phyloP scores from a whole-genome alignment of 2,329 filamentous ascomycete species.

The Trichophyton benhamiae region DNA sequence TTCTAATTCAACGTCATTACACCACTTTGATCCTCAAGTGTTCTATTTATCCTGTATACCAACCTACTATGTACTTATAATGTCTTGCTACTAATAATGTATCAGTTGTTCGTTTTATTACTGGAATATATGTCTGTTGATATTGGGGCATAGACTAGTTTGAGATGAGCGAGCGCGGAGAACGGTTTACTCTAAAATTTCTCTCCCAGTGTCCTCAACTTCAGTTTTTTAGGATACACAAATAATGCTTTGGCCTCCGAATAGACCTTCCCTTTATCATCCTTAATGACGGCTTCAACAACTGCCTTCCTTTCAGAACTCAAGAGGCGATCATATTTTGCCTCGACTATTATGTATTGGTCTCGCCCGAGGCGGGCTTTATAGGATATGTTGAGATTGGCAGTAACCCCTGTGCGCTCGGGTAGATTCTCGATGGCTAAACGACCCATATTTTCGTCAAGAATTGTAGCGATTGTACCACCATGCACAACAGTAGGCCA shows the following conservation, averaged over 20 bases:
- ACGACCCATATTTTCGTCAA: conserved; percentile 58
- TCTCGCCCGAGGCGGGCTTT: conserved; percentile 47
- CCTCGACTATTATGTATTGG: conserved; percentile 50
- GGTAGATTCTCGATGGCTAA: conserved; percentile 43
- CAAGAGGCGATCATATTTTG: conserved; percentile 30
- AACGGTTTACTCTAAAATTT: conserved; percentile 26
- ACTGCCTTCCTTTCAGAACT: conserved; percentile 30
- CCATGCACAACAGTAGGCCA: conserved; percentile 65
- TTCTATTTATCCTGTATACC: no score
- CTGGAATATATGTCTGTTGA: no score
- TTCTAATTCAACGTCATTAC: not conserved
- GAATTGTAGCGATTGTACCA: conserved; percentile 53
- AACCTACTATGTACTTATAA: no score
- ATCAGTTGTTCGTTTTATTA: no score
- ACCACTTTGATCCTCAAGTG: no score
- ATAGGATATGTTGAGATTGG: conserved; percentile 51
- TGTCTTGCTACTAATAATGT: no score
- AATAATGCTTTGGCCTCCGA: conserved; percentile 49
- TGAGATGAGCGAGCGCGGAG: not conserved
- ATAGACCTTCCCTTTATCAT: conserved; percentile 41
- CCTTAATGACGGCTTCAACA: conserved; percentile 25
- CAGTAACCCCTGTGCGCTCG: conserved; percentile 42
- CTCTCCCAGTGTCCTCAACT: conserved; percentile 30
- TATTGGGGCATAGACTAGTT: not conserved
- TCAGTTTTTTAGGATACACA: conserved; percentile 43